Percentiles rank a stretch among this genome's conserved stretches.
Evolutionary conservation across 1,284 basidiomycete species (phyloP).

Genomic region (Mrakiaceae sp.): DNA sequence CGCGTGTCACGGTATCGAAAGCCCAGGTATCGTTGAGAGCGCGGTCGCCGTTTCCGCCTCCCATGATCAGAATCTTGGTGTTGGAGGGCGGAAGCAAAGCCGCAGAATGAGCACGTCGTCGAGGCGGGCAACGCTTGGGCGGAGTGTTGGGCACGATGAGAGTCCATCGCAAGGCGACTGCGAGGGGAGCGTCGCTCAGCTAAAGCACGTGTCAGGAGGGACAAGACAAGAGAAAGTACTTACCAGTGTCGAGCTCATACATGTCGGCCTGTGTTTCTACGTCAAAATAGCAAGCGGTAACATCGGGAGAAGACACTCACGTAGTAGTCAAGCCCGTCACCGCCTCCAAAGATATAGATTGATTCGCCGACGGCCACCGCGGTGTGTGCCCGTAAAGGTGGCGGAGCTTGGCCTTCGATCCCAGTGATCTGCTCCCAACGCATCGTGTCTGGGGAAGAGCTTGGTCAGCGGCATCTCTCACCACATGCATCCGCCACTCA

Average conservation of each 20-base stretch:
- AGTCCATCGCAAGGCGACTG: slow-evolving; percentile 51
- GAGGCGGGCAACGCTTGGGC: slow-evolving; percentile 41
- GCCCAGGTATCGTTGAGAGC: slow-evolving; percentile 86
- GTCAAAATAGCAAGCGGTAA: neutral
- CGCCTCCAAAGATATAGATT: slow-evolving; percentile 76
- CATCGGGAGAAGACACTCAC: neutral
- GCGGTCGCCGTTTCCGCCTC: slow-evolving; percentile 77
- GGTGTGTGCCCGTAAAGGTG: slow-evolving; percentile 76
- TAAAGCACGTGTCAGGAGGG: slow-evolving; percentile 22
- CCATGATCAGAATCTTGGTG: slow-evolving; percentile 69
- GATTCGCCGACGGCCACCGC: slow-evolving; percentile 67
- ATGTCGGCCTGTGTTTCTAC: slow-evolving; percentile 37
- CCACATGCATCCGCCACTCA: slow-evolving; percentile 30
- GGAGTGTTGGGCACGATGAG: slow-evolving; percentile 29
- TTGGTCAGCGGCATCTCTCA: slow-evolving; percentile 6
- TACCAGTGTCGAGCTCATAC: slow-evolving; percentile 66
- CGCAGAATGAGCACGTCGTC: slow-evolving; percentile 75
- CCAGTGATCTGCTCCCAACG: slow-evolving; percentile 66
- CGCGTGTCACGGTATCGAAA: slow-evolving; percentile 55
- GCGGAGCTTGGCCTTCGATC: slow-evolving; percentile 59
- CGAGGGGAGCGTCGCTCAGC: slow-evolving; percentile 4
- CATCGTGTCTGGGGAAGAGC: slow-evolving; percentile 56
- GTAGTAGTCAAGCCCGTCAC: slow-evolving; percentile 48
- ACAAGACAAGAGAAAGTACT: slow-evolving; percentile 19
- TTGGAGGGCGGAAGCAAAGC: slow-evolving; percentile 44